phyloP scores from a whole-genome alignment of 495 filamentous ascomycete species.

The Tuber melanosporum region DNA sequence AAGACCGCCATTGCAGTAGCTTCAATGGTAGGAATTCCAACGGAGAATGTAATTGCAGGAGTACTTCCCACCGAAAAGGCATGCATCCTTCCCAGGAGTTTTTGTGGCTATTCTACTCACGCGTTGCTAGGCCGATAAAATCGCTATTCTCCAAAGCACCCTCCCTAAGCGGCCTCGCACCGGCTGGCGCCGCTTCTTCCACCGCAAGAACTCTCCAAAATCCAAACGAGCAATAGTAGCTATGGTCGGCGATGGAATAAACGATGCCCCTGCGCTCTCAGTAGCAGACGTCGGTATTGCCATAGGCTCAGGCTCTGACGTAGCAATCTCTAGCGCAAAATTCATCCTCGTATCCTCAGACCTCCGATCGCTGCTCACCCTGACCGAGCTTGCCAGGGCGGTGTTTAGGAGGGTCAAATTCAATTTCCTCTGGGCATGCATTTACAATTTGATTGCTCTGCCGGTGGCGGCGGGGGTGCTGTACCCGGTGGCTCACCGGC shows the following conservation, averaged over 20 bases:
- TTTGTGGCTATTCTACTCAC: conserved; percentile 3
- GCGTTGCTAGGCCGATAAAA: conserved; percentile 56
- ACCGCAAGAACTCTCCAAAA: conserved; percentile 29
- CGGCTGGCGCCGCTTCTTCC: conserved; percentile 32
- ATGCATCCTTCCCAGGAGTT: neutral
- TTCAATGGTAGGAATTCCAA: conserved; percentile 64
- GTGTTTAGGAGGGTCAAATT: conserved; percentile 75
- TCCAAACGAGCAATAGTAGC: conserved; percentile 48
- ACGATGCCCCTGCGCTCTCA: conserved; percentile 76
- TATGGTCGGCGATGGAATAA: conserved; percentile 80
- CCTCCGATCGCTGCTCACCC: conserved; percentile 61
- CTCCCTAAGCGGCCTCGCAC: conserved; percentile 43
- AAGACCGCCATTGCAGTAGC: conserved; percentile 73
- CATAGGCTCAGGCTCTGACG: conserved; percentile 74
- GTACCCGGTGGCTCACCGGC: conserved; percentile 50
- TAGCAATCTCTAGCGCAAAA: conserved; percentile 71
- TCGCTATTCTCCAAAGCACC: conserved; percentile 66
- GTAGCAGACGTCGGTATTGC: conserved; percentile 77
- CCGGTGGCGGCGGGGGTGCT: conserved; percentile 77
- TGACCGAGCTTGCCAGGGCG: conserved; percentile 61
- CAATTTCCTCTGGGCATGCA: conserved; percentile 84
- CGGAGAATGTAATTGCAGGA: conserved; percentile 72
- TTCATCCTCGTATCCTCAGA: conserved; percentile 79
- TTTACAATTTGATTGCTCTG: conserved; percentile 75
- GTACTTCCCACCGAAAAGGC: conserved; percentile 76